Evolutionary conservation across 1,139 yeast genomes (phyloP).

Genomic region (Pichia inconspicua): DNA sequence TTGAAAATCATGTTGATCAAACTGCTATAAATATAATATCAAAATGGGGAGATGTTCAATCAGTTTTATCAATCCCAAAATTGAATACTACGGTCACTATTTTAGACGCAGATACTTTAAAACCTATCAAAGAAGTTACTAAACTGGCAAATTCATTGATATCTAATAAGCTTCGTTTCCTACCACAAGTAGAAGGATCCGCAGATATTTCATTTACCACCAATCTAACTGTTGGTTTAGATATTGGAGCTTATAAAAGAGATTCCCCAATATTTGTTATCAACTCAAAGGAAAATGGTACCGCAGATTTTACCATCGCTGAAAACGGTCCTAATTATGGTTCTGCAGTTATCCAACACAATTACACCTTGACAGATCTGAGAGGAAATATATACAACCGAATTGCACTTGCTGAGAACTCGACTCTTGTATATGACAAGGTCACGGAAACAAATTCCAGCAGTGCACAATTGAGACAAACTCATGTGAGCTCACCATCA

Average conservation of each 20-base stretch:
- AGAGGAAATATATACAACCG: constrained; percentile 30
- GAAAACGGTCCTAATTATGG: constrained; percentile 45
- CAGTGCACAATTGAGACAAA: background rate
- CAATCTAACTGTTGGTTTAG: constrained; percentile 15
- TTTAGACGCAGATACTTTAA: constrained; percentile 15
- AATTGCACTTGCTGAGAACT: constrained; percentile 37
- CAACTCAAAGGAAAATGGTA: constrained; percentile 36
- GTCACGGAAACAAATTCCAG: constrained; percentile 9
- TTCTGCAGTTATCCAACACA: constrained; percentile 38
- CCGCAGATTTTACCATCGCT: constrained; percentile 38
- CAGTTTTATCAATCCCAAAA: constrained; percentile 22
- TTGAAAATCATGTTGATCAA: constrained; percentile 28
- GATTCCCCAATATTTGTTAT: constrained; percentile 21
- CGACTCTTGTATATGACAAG: constrained; percentile 30
- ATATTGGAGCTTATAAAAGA: constrained; percentile 6
- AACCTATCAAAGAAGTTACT: constrained; percentile 12
- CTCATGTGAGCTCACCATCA: constrained; percentile 1
- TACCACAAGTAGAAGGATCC: constrained; percentile 9
- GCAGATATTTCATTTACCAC: constrained; percentile 21
- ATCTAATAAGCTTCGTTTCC: constrained; percentile 14
- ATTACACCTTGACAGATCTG: constrained; percentile 26
- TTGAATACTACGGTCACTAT: constrained; percentile 18
- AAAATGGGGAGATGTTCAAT: constrained; percentile 30
- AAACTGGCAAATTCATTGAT: constrained; percentile 20
- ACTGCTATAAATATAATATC: constrained; percentile 30